Evolutionary conservation across 805 yeast species (phyloP).

Genomic region (Candida ovalis): DNA sequence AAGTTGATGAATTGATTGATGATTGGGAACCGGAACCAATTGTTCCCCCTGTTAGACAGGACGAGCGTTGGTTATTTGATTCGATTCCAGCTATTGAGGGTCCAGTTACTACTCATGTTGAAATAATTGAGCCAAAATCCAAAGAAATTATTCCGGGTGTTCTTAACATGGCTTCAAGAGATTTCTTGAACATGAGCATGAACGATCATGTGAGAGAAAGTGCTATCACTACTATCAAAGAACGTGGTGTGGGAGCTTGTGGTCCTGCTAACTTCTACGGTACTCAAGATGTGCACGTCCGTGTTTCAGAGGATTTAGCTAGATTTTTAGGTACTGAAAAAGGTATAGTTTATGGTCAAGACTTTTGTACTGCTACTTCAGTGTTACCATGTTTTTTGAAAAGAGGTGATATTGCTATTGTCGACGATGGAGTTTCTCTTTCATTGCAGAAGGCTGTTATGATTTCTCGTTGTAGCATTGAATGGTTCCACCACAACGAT

Average conservation of each 20-base stretch:
- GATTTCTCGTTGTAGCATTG: constrained; percentile 82
- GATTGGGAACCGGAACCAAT: constrained; percentile 94
- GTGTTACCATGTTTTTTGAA: constrained; percentile 91
- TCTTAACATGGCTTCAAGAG: constrained; percentile 66
- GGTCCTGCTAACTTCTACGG: constrained; percentile 99
- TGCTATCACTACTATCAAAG: constrained; percentile 55
- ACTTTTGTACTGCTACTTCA: constrained; percentile 78
- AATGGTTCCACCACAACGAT: constrained; percentile 84
- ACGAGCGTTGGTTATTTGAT: constrained; percentile 59
- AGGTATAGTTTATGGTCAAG: constrained; percentile 89
- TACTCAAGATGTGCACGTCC: constrained; percentile 84
- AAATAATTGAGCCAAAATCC: constrained; percentile 27
- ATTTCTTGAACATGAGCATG: constrained; percentile 62
- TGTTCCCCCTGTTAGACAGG: constrained; percentile 48
- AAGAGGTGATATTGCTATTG: constrained; percentile 90
- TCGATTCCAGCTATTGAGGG: constrained; percentile 63
- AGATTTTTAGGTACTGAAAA: constrained; percentile 71
- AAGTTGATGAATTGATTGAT: constrained; percentile 75
- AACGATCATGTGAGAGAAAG: constrained; percentile 43
- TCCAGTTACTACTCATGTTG: constrained; percentile 40
- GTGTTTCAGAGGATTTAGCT: constrained; percentile 73
- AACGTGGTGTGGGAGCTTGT: constrained; percentile 95
- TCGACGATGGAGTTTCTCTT: constrained; percentile 72
- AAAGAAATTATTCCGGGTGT: constrained; percentile 33
- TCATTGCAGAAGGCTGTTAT: constrained; percentile 85